phyloP scores from a whole-genome alignment of 148 eudicot species.

The Fagopyrum esculentum region DNA sequence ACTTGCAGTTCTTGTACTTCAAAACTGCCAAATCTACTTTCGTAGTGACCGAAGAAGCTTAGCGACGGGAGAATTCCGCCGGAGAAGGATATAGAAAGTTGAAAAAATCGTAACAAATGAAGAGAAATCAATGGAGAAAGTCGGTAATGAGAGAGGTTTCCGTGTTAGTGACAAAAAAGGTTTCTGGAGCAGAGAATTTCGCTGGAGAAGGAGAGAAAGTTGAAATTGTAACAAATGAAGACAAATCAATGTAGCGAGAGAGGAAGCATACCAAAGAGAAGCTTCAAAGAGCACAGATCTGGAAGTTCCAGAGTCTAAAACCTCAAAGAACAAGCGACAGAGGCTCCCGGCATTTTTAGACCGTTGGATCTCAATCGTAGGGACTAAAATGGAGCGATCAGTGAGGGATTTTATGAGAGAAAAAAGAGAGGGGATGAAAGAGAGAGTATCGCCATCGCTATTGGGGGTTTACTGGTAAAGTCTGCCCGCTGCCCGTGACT shows the following conservation, averaged over 20 bases:
- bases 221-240: background rate
- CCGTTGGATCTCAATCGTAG: conserved; percentile 11
- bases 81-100: background rate
- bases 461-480: background rate
- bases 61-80: background rate
- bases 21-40: background rate
- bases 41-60: background rate
- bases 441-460: background rate
- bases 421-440: background rate
- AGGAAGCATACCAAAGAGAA: conserved; percentile 4
- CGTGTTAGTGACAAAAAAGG: background rate
- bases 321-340: background rate
- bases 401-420: conserved; percentile 6
- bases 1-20: background rate
- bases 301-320: background rate
- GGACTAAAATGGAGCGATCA: conserved; percentile 10
- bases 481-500: conserved; percentile 8
- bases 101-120: background rate
- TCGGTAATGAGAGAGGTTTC: background rate
- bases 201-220: background rate
- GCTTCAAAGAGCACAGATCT: conserved; percentile 6
- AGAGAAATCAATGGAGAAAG: background rate
- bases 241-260: background rate
- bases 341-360: background rate
- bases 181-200: background rate